phyloP scores from a whole-genome alignment of 176 grass and related monocot genomes.

The Triticum turgidum region DNA sequence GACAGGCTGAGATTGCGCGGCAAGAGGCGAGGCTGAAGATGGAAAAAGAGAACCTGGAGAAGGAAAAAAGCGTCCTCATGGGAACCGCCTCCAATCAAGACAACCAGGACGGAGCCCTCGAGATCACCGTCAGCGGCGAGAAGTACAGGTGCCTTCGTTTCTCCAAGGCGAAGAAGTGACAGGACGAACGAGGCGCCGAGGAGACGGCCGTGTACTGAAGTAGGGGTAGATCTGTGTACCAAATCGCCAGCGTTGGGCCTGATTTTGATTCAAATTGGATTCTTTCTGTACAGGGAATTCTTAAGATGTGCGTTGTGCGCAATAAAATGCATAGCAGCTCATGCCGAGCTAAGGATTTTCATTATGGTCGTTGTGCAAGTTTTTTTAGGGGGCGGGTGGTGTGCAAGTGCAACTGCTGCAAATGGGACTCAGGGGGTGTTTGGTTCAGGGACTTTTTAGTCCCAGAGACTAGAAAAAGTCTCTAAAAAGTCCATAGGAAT shows the following conservation, averaged over 20 bases:
- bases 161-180: constrained; percentile 98
- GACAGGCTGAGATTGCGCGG: constrained; percentile 83
- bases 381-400: no score
- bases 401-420: no score
- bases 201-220: background rate
- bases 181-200: background rate
- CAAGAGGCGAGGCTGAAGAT: constrained; percentile 96
- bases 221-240: background rate
- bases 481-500: no score
- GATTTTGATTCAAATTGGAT: constrained; percentile 23
- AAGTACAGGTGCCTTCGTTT: constrained; percentile 98
- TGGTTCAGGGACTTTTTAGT: no score
- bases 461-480: no score
- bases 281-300: constrained; percentile 37
- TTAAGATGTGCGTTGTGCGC: background rate
- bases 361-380: background rate
- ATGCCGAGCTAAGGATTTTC: background rate
- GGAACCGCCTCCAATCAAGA: constrained; percentile 93
- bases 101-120: constrained; percentile 93
- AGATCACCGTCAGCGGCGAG: constrained; percentile 97
- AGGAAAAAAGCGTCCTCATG: constrained; percentile 98
- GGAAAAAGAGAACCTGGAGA: constrained; percentile 95
- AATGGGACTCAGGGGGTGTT: no score
- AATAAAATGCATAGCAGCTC: background rate
- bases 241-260: background rate